Base-by-base conservation (phyloP, 2,329 filamentous ascomycete genomes). In the Pyricularia grisea region DNA sequence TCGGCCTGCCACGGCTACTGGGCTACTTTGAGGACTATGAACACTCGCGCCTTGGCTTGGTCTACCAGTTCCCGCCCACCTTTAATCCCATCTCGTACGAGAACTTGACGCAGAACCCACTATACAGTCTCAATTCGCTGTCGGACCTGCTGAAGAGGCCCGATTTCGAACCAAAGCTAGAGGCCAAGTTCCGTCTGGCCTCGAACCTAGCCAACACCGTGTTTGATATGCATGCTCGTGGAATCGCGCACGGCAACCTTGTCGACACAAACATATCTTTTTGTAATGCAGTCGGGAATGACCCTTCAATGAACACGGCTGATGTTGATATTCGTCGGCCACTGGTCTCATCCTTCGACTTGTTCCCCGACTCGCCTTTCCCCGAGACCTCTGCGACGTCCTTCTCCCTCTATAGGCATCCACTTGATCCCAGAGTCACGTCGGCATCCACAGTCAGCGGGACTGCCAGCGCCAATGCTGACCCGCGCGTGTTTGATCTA, bases 1-100 rank as follows among this genome's bases (percentile, higher is more conserved):
- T 85, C 75, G 82, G 91, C 71, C 74, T 89, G 11, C 86, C 88
- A 20, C 83, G 85, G 27, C 79, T 90, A 64, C 78, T 90, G 14
- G 88, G 87, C 2, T 94, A 92, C 74, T 93, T 92, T 73, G 91
- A 94, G 75, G 91, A 94, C 73, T 83, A 90, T 68, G 85, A 87
- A 23, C 82, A 87, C 68, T 88, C 91, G 0, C 85, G 92, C 11
- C 86, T 93, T 68, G 92, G 91, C 5, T 81, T 94, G 12, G 85
- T 94, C 12, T 94, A 92, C 74, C 88, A 91, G 67, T 86, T 94
- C 33, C 91, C 91, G 1, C 83, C 85, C 0, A 82, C 84, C 10
- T 90, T 92, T 78, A 84, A 86, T 71, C 81, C 87, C 11, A 81
- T 88, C 11, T 83, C 83, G 3, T 83, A 85, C 58, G 84, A 86